Conservation (phyloP, 2,329 filamentous ascomycete species). For the Monosporascus ibericus region DNA sequence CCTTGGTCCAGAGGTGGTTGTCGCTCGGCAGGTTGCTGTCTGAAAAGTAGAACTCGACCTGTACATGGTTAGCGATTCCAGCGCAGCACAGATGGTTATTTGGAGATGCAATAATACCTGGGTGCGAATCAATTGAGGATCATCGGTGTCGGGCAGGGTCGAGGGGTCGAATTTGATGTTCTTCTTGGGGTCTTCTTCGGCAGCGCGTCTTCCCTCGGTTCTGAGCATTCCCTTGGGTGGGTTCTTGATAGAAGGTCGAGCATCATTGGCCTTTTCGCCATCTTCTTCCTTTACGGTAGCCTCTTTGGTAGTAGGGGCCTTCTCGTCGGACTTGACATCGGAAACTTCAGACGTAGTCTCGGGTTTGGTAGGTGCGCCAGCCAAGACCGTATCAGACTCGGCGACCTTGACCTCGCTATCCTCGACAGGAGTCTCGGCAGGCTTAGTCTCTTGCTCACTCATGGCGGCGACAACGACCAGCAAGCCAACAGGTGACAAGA, state of each 20-base stretch:
- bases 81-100: conserved; percentile 1
- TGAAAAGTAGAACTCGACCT: conserved; percentile 48
- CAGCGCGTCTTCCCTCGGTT: conserved; percentile 29
- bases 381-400: conserved; percentile 9
- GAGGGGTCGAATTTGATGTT: conserved; percentile 69
- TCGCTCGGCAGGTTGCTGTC: conserved; percentile 66
- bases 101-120: conserved; percentile 51
- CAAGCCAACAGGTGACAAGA: no score
- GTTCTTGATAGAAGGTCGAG: conserved; percentile 6
- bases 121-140: conserved; percentile 74
- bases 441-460: conserved; percentile 34
- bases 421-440: conserved; percentile 26
- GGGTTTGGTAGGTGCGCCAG: conserved; percentile 18
- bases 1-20: conserved; percentile 75
- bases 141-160: conserved; percentile 61
- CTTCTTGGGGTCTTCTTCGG: conserved; percentile 37
- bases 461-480: conserved; percentile 13
- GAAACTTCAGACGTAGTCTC: conserved; percentile 15
- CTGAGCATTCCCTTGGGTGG: conserved; percentile 32
- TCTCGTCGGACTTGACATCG: background rate
- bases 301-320: background rate
- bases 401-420: background rate
- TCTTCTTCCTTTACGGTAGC: conserved; percentile 22
- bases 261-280: conserved; percentile 8
- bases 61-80: conserved; percentile 1